Evolutionary conservation across 768 basidiomycete genomes (phyloP), one percentile per base, ranked within the genome.

Genomic region (Fomitopsis pulvina): DNA sequence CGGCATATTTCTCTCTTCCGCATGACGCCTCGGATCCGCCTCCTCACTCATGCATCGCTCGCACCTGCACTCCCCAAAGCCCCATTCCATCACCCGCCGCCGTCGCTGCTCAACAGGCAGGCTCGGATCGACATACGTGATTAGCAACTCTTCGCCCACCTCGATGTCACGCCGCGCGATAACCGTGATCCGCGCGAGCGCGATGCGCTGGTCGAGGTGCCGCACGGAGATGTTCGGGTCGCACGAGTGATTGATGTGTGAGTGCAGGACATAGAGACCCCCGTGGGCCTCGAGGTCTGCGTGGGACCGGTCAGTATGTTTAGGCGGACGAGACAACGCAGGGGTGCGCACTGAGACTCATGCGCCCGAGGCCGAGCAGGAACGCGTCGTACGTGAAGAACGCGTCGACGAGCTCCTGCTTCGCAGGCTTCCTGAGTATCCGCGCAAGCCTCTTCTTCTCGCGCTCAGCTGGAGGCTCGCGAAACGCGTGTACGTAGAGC

Each of bases 201-300:
- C 76, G 1, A 72, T 79, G 44, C 78, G 79, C 55, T 74, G 76
- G 63, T 88, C 83, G 50, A 89, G 67, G 61, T 91, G 91, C 2
- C 85, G 81, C 14, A 87, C 81, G 16, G 88, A 86, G 42, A 83
- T 57, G 64, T 91, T 94, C 0, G 92, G 90, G 16, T 69, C 64
- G 65, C 92, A 96, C 6, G 77, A 77, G 64, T 96, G 92, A 65
- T 95, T 96, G 26, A 94, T 65, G 57, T 93, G 88, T 2, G 91
- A 85, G 63, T 94, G 91, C 4, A 93, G 75, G 20, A 76, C 77
- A 67, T 93, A 95, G 9, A 95, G 70, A 2, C 91, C 92, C 2
- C 90, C 91, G 48, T 92, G 88, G 1, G 85, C 79, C 67, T 93
- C 92, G 45, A 92, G 71, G 85, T 55, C 45, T 32, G 27, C n/a